A percentile compares a stretch with the other conserved stretches of the same genome.
phyloP scores from a whole-genome alignment of 2,329 filamentous ascomycete genomes.

The Aureobasidium sp. region DNA sequence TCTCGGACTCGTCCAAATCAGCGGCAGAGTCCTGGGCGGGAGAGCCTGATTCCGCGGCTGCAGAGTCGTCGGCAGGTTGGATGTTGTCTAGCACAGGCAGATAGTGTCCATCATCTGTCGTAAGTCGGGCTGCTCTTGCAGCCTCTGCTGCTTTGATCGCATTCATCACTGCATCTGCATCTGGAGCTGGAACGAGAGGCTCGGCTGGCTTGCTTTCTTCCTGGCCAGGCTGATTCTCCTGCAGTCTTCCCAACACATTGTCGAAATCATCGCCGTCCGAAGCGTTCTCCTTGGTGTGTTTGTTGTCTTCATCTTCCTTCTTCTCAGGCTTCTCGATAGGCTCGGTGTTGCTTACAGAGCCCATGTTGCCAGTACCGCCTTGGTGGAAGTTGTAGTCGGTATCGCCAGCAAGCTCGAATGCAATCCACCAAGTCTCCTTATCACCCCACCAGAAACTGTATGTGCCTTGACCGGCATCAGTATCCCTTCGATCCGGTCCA shows the following conservation, averaged over 20 bases:
- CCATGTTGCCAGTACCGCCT: slow-evolving; percentile 43
- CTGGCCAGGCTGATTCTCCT: neutral
- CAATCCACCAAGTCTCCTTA: slow-evolving; percentile 58
- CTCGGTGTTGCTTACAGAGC: slow-evolving; percentile 29
- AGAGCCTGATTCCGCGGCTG: neutral
- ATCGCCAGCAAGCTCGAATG: slow-evolving; percentile 52
- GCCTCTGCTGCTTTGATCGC: slow-evolving; percentile 10
- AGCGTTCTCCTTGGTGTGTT: neutral
- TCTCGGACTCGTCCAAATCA: too few relatives aligned
- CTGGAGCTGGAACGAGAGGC: neutral
- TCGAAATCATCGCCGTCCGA: neutral
- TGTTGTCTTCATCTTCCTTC: neutral
- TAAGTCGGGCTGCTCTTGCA: neutral
- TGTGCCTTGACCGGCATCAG: slow-evolving; percentile 38
- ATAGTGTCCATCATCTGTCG: neutral
- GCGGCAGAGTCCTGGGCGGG: neutral
- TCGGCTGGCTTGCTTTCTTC: neutral
- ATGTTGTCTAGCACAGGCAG: neutral
- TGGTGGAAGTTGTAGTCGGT: slow-evolving; percentile 49
- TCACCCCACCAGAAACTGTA: slow-evolving; percentile 44
- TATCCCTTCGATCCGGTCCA: slow-evolving; percentile 50
- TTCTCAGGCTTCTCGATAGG: slow-evolving; percentile 9
- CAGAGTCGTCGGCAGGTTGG: neutral
- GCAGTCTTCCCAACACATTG: neutral
- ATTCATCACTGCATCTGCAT: neutral